Base-by-base conservation (phyloP, 345 rosid genomes). In the Angophora floribunda region DNA sequence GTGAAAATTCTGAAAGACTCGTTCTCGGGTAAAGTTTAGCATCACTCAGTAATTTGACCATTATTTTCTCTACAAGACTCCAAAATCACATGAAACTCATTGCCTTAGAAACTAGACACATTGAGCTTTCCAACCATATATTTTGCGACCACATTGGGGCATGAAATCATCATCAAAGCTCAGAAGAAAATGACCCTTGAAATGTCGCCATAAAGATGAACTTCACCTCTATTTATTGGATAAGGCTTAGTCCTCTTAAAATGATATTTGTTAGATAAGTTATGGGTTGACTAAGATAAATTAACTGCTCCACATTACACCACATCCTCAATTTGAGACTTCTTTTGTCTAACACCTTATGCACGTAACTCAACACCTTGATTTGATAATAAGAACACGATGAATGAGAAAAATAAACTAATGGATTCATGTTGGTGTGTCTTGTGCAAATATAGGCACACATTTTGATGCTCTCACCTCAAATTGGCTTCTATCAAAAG, bases 401-500 rank as follows among this genome's bases (percentile, higher is more conserved):
- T 70, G 26, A 70, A 70, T 70, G 82, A 36, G 47, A 36, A 70
- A 67, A 70, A 75, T 75, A 9, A 75, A 75, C 82, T 36, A 17
- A 75, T 7, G 26, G 82, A 36, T 36, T 75, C 82, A 75, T 75
- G 49, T 36, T 19, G 24, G 49, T 17, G 45, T 36, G 82, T 75
- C 30, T 75, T 79, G 41, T 41, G 7, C n/a, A 53, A 28, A 32
- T 61, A 49, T 87, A 92, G 93, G 87, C 51, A 36, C 85, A 63
- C 32, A 51, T 91, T 79, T 87, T 88, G 30, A 22, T 7, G 57
- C 91, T 92, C 52, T 11, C 85, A 8, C 89, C 92, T 87, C 90
- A 91, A 78, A 85, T 93, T 17, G 80, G 86, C 59, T 6, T 17
- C 10, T 50, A 87, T 13, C 87, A 28, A 87, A 70, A 86, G 61